Evolutionary conservation across 2,329 filamentous ascomycete genomes (phyloP), one percentile per base, ranked within the genome.

Genomic region (Penicillium sp.): DNA sequence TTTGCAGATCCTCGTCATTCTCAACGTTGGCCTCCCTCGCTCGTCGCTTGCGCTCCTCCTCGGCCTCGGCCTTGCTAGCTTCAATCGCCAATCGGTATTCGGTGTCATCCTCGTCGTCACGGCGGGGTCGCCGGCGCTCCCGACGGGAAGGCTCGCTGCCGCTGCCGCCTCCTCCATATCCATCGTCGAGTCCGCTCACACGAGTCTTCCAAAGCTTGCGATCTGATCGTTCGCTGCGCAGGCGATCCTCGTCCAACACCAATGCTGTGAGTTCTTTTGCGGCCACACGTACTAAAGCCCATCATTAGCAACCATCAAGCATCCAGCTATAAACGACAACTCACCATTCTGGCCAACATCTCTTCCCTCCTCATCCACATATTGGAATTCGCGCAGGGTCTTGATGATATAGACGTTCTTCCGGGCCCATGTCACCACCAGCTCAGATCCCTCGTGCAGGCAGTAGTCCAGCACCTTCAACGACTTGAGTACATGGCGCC

Each of bases 371-470:
- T 99, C 95, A 69, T 99, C 95, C 56, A 96, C 87, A 77, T 98
- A 96, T 75, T 95, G 91, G 73, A 99, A 99, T 79, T 99, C 95
- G 75, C 95, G 90, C 77, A 99, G 80, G 33, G 95, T 99, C 84
- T 97, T 98, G 83, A 99, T 97, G 79, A 99, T 95, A 80, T 97
- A 99, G 68, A 97, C 89, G 77, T 97, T 98, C 83, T 98, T 96
- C 73, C 93, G 90, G 66, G 93, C 93, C 95, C 95, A 99, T 4
- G 94, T 97, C 55, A 99, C 95, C 37, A 97, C 92, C 67, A 97
- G 83, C 80, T 98, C 95, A 0, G 93, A 97, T 53, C 95, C 95
- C 78, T 99, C 95, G 77, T 99, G 95, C 60, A 99, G 84, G 80
- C 93, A 97, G 80, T 99, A 99, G 79, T 99, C 95, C 61, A 98